Evolutionary conservation across 225 moss, liverwort and hornwort genomes (phyloP).

Genomic region (Straminergon stramineum): DNA sequence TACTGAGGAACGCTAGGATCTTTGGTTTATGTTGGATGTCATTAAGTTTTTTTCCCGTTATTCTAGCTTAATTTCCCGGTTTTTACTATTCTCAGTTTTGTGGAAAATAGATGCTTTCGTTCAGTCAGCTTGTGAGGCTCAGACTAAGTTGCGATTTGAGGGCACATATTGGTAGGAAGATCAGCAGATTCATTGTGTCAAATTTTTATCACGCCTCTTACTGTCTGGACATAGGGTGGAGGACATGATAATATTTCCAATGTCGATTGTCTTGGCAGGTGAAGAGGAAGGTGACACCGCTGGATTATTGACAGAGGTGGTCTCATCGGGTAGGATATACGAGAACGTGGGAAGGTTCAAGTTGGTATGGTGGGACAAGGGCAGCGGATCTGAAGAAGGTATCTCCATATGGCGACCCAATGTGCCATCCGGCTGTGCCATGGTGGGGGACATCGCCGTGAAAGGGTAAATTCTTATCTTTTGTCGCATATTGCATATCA

Average conservation of each 20-base stretch:
- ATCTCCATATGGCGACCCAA: conserved; percentile 90
- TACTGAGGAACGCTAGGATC: not conserved
- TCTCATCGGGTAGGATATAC: conserved; percentile 69
- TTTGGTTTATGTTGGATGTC: not conserved
- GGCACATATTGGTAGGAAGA: not conserved
- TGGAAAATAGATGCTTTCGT: not conserved
- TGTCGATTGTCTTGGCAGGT: conserved; percentile 1
- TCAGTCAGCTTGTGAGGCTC: not conserved
- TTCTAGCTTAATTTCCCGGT: not conserved
- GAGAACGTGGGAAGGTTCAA: conserved; percentile 81
- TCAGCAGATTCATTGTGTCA: not conserved
- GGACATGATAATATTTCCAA: not conserved
- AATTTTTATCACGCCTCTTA: not conserved
- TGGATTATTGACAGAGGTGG: conserved; percentile 39
- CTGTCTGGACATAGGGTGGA: not conserved
- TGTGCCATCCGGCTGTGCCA: conserved; percentile 59
- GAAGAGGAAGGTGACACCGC: conserved; percentile 18
- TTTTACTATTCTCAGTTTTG: not conserved
- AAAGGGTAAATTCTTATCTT: conserved; percentile 46
- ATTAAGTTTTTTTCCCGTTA: not conserved
- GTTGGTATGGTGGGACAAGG: conserved; percentile 93
- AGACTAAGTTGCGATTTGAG: not conserved
- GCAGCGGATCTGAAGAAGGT: conserved; percentile 55
- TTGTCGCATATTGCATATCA: not conserved
- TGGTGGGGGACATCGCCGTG: conserved; percentile 76